Base-by-base conservation (phyloP, 306 rosid species). In the Casuarina cunninghamiana region DNA sequence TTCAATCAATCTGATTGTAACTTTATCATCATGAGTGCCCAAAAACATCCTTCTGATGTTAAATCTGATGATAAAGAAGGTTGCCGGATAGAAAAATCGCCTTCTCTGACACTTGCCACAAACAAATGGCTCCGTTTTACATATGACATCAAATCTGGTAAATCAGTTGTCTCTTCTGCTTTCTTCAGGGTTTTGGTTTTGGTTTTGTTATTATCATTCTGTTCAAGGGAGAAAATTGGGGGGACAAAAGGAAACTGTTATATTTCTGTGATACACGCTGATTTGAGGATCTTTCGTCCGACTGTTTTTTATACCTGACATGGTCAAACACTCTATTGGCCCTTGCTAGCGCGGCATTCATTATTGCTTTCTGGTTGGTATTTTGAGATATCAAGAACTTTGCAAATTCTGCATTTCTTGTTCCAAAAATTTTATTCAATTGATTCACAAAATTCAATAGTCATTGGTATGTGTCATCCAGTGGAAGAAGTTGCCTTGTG, bases 41-140 rank as follows among this genome's bases (percentile, higher is more conserved):
- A 83, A 86, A 86, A 80, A 81, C 83, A 79, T 77, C 83, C 73
- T 77, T 72, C 80, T 21, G 86, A 75, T 81, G 78, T 65, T 16
- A 44, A 72, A 82, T 78, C 58, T 53, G 86, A 80, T 80, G 88
- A 73, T 78, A 84, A 78, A 81, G 80, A 83, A n/a, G 86, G 87
- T 77, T 67, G 2, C 73, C 85, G 89, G 60, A 82, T 82, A 53
- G 96, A 86, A 89, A 78, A 77, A 53, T 82, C 87, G 54, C 77
- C 90, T 77, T 89, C 97, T 81, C 88, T 93, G 77, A 55, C 67
- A 49, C 90, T 95, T 78, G 82, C 90, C 37, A 70, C 96, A 51
- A 95, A 89, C 84, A 93, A 89, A 88, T 95, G 99, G 97, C 89
- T 92, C 69, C 84, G 97, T 58, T 78, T 95, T 87, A 93, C 97